Conservation (phyloP, 1,284 basidiomycete genomes). For the Fomitiporia mediterranea region DNA sequence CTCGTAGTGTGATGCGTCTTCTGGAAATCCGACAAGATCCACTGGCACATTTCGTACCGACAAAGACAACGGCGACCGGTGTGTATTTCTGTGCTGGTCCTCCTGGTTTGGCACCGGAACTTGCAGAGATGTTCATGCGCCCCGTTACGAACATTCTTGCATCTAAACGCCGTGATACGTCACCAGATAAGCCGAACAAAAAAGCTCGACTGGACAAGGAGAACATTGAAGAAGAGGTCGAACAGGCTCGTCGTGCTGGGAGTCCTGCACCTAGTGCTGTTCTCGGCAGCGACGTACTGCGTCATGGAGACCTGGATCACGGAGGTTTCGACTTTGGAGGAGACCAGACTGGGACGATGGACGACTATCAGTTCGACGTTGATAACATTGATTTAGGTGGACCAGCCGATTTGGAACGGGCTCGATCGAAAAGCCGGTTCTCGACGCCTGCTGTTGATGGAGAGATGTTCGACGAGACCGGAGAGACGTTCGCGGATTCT, state of each 20-base stretch:
- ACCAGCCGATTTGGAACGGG: constrained; percentile 32
- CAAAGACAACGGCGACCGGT: constrained; percentile 62
- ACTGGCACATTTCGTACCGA: constrained; percentile 79
- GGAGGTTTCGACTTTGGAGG: constrained; percentile 45
- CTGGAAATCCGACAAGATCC: constrained; percentile 85
- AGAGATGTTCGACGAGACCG: constrained; percentile 45
- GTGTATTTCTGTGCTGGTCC: constrained; percentile 80
- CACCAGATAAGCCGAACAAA: constrained; percentile 58
- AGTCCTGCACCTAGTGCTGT: constrained; percentile 43
- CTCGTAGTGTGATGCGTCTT: constrained; percentile 75
- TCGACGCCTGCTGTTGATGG: constrained; percentile 64
- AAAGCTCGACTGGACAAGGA: constrained; percentile 50
- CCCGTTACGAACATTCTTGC: constrained; percentile 48
- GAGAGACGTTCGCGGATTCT: constrained; percentile 61
- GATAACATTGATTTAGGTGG: constrained; percentile 25
- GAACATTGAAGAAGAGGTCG: constrained; percentile 49
- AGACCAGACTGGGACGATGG: constrained; percentile 48
- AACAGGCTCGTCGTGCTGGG: constrained; percentile 59
- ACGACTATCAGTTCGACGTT: constrained; percentile 66
- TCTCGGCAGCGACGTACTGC: constrained; percentile 45
- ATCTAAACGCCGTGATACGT: constrained; percentile 50
- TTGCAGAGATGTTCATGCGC: constrained; percentile 79
- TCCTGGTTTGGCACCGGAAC: constrained; percentile 76
- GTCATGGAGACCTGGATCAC: constrained; percentile 45
- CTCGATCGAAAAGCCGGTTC: constrained; percentile 50